Conservation (phyloP, 306 rosid species). For the Parietaria judaica region DNA sequence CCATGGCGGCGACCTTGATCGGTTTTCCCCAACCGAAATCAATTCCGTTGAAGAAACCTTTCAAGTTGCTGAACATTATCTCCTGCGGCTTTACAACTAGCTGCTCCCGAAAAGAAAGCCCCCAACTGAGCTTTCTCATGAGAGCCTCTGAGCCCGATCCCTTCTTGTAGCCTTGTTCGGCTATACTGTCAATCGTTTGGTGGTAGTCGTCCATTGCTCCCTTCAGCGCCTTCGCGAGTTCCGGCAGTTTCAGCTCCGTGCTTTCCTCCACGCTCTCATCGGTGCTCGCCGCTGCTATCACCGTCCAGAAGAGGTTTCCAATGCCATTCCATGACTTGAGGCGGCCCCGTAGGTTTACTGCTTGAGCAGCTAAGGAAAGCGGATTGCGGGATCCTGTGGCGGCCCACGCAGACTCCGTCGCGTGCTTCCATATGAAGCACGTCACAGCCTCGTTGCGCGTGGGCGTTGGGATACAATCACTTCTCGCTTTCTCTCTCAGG, state of each 20-base stretch:
- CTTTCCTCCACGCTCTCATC: neutral
- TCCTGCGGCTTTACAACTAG: neutral
- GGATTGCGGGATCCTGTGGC: neutral
- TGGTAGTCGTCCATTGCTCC: no score
- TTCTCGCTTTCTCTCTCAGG: constrained; percentile 22
- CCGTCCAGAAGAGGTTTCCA: constrained; percentile 27
- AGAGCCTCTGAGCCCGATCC: neutral
- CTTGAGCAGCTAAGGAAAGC: constrained; percentile 21
- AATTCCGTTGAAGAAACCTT: constrained; percentile 22
- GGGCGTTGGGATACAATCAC: constrained; percentile 18
- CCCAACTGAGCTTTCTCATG: constrained; percentile 7
- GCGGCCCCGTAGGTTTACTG: constrained; percentile 30
- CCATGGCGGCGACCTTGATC: constrained; percentile 38
- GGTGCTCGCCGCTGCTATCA: neutral
- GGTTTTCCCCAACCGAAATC: constrained; percentile 60
- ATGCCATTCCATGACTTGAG: neutral
- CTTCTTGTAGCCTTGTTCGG: no score
- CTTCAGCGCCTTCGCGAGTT: constrained; percentile 2
- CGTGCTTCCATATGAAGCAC: constrained; percentile 36
- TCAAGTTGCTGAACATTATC: constrained; percentile 37
- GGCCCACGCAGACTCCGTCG: constrained; percentile 24
- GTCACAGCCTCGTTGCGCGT: constrained; percentile 30
- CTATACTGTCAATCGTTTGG: no score
- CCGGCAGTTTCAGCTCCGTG: neutral
- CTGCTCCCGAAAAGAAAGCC: constrained; percentile 7